phyloP scores from a whole-genome alignment of 129 eudicot genomes.

The Lactuca sativa region DNA sequence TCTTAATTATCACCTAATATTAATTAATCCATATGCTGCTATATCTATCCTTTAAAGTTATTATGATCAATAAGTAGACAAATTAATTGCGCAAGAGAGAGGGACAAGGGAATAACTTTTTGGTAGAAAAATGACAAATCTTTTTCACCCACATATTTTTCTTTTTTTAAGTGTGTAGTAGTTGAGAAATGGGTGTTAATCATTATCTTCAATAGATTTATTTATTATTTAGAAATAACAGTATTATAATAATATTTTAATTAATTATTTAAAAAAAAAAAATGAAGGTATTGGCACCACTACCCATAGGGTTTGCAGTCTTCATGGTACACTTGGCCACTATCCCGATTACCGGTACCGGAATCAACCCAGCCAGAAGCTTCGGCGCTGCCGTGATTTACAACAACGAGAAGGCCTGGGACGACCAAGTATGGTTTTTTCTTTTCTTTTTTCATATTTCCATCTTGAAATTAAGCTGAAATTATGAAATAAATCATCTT shows the following conservation, averaged over 20 bases:
- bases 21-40: not conserved
- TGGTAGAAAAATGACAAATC: conserved; percentile 35
- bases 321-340: conserved; percentile 72
- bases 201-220: conserved; percentile 18
- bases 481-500: not conserved
- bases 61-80: too few relatives aligned
- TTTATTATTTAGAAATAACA: conserved; percentile 1
- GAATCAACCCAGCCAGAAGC: conserved; percentile 68
- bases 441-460: too few relatives aligned
- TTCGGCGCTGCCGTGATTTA: conserved; percentile 61
- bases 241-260: not conserved
- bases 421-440: conserved; percentile 43
- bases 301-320: conserved; percentile 64
- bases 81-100: conserved; percentile 14
- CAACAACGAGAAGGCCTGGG: conserved; percentile 59
- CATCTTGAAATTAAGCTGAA: not conserved
- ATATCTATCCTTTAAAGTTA: too few relatives aligned
- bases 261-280: not conserved
- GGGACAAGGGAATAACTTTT: conserved; percentile 31
- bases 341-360: conserved; percentile 62
- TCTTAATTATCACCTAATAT: not conserved
- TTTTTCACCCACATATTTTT: conserved; percentile 11
- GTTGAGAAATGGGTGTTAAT: conserved; percentile 29
- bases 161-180: not conserved
- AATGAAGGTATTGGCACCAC: conserved; percentile 64